A percentile compares a stretch with the other conserved stretches of the same genome.
phyloP scores from a whole-genome alignment of 2,329 filamentous ascomycete genomes.

The Curvularia spicifera region DNA sequence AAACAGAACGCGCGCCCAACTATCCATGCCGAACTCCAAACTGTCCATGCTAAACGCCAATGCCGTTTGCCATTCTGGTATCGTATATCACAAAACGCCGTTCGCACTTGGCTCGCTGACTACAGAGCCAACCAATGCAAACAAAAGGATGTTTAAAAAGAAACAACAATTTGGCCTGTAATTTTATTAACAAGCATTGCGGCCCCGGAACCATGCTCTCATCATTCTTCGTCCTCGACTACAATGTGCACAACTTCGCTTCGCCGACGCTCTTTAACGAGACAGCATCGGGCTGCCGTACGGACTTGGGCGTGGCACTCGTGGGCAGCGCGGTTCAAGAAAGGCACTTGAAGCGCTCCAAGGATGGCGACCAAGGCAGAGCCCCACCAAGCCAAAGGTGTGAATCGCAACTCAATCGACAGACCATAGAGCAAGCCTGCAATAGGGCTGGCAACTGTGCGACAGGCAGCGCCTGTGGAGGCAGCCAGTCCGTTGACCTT shows the following conservation, averaged over 20 bases:
- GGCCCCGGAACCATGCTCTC: neutral
- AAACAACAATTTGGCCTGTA: neutral
- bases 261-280: slow-evolving; percentile 24
- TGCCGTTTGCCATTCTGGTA: slow-evolving; percentile 4
- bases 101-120: slow-evolving; percentile 5
- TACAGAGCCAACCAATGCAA: neutral
- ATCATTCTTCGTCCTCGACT: slow-evolving; percentile 30
- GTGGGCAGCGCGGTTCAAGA: slow-evolving; percentile 58
- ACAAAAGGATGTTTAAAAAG: slow-evolving; percentile 1
- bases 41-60: slow-evolving; percentile 7
- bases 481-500: slow-evolving; percentile 76
- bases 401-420: slow-evolving; percentile 63
- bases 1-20: neutral
- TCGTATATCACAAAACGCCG: slow-evolving; percentile 11
- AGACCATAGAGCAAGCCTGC: slow-evolving; percentile 71
- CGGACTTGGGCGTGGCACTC: slow-evolving; percentile 39
- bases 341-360: slow-evolving; percentile 63
- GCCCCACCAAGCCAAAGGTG: slow-evolving; percentile 68
- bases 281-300: slow-evolving; percentile 29
- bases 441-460: slow-evolving; percentile 72
- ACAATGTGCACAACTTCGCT: slow-evolving; percentile 35
- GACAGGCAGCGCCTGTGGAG: slow-evolving; percentile 71
- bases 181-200: neutral
- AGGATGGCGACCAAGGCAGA: slow-evolving; percentile 62
- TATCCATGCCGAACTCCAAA: slow-evolving; percentile 5